These are phyloP conservation scores for Colletotrichum viniferum DNA, from an alignment of 2,329 filamentous ascomycete genomes.

Conservation along the genomic window DNA sequence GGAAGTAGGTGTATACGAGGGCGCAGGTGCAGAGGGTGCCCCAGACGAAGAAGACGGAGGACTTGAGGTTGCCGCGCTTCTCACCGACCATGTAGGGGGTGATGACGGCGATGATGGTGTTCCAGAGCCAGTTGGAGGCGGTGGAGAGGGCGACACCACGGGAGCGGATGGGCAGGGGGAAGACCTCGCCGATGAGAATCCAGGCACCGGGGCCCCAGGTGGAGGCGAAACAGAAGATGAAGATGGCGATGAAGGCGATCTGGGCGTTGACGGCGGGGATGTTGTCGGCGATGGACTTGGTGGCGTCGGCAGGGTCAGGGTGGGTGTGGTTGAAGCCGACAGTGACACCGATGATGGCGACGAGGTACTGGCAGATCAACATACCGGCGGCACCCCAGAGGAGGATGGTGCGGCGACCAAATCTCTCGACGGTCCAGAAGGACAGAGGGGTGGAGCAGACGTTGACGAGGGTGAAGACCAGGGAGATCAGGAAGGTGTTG, in stretches of 20 bases:
- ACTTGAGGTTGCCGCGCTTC: conserved; percentile 67
- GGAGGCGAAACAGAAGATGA: conserved; percentile 90
- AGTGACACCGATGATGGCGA: conserved; percentile 75
- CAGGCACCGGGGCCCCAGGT: conserved; percentile 87
- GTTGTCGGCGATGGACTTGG: conserved; percentile 52
- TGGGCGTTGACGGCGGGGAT: conserved; percentile 67
- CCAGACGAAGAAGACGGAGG: conserved; percentile 79
- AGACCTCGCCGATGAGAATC: conserved; percentile 89
- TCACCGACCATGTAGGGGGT: conserved; percentile 72
- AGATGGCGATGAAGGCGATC: conserved; percentile 89
- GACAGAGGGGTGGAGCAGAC: conserved; percentile 84
- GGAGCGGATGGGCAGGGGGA: conserved; percentile 86
- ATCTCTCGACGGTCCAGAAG: conserved; percentile 83
- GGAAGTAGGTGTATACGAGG: conserved; percentile 72
- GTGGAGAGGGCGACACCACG: conserved; percentile 87
- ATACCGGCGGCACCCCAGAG: conserved; percentile 81
- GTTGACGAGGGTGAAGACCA: conserved; percentile 89
- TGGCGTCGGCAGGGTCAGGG: conserved; percentile 43
- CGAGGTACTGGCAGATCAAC: conserved; percentile 86
- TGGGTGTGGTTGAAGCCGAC: conserved; percentile 58
- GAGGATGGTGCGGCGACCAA: conserved; percentile 81
- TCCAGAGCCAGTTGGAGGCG: conserved; percentile 92
- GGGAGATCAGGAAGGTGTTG: conserved; percentile 81
- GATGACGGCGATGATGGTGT: conserved; percentile 74
- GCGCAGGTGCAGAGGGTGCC: conserved; percentile 66